A percentile compares a stretch with the other conserved stretches of the same genome.
These are phyloP conservation scores for Rhynchosporium secalis DNA, from an alignment of 2,329 filamentous ascomycete species.

Conservation along the genomic window DNA sequence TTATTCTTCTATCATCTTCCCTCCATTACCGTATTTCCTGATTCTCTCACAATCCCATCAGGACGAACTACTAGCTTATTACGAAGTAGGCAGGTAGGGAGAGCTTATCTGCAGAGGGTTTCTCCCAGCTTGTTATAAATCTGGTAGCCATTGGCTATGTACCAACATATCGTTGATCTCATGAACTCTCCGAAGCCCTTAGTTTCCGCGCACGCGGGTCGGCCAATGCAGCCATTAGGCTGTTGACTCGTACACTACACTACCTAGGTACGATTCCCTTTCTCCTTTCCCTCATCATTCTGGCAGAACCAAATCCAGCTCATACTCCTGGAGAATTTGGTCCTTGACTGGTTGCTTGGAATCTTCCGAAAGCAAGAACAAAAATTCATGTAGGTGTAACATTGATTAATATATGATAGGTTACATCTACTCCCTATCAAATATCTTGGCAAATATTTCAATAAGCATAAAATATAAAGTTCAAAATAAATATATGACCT, in stretches of 20 bases:
- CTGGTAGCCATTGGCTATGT: background rate
- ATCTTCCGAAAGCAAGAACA: too few species aligned
- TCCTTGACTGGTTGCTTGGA: too few species aligned
- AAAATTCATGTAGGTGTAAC: too few species aligned
- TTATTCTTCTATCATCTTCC: background rate
- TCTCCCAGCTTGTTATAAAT: slow-evolving; percentile 1
- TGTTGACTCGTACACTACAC: background rate
- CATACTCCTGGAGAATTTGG: too few species aligned
- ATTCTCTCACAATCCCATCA: background rate
- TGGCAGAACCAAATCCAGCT: too few species aligned
- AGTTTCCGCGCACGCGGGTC: background rate
- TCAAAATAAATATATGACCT: too few species aligned
- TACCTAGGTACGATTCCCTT: background rate
- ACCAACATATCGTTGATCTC: slow-evolving; percentile 6
- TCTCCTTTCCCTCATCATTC: background rate
- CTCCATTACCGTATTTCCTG: background rate
- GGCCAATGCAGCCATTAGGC: slow-evolving; percentile 2
- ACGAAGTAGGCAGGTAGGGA: background rate
- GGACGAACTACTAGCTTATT: background rate
- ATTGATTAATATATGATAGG: too few species aligned
- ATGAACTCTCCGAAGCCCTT: background rate
- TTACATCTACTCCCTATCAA: too few species aligned
- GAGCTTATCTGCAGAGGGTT: slow-evolving; percentile 3
- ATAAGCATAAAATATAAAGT: too few species aligned
- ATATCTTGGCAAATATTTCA: too few species aligned